phyloP scores from a whole-genome alignment of 768 basidiomycete species.

The Lactarius vividus region DNA sequence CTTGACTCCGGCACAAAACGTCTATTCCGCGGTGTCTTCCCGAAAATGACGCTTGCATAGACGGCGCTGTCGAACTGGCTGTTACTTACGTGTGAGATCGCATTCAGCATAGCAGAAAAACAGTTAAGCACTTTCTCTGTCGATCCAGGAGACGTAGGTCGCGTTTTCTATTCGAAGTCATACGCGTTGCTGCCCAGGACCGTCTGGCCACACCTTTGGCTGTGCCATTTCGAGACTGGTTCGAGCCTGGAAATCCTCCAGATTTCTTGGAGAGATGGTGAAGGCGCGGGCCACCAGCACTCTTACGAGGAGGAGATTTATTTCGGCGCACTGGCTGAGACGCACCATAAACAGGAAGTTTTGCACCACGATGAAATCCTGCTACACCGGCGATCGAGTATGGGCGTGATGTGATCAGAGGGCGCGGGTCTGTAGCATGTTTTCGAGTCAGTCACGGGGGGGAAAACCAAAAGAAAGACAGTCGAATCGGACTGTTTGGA shows the following conservation, averaged over 20 bases:
- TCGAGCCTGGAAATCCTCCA: not conserved
- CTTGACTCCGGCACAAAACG: not conserved
- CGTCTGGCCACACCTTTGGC: constrained; percentile 4
- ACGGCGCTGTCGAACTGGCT: constrained; percentile 14
- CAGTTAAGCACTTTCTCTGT: constrained; percentile 13
- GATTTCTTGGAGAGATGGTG: not conserved
- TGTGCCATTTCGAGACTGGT: not conserved
- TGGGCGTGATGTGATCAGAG: constrained; percentile 14
- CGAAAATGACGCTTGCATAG: constrained; percentile 16
- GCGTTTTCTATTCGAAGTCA: constrained; percentile 7
- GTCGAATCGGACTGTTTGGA: constrained; percentile 2
- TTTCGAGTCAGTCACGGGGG: not conserved
- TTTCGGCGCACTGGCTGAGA: constrained; percentile 7
- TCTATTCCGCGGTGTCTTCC: not conserved
- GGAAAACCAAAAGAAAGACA: not conserved
- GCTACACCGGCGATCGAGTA: constrained; percentile 18
- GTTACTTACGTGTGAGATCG: not conserved
- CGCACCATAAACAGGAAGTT: not conserved
- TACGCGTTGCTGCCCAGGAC: constrained; percentile 6
- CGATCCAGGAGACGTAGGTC: not conserved
- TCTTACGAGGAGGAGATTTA: constrained; percentile 19
- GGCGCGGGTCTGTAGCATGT: not conserved
- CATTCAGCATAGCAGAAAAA: not conserved
- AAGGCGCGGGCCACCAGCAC: not conserved
- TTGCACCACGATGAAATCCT: constrained; percentile 19